Base-by-base conservation (phyloP, 352 stramenopile species). In the Globisporangium alternatum region DNA sequence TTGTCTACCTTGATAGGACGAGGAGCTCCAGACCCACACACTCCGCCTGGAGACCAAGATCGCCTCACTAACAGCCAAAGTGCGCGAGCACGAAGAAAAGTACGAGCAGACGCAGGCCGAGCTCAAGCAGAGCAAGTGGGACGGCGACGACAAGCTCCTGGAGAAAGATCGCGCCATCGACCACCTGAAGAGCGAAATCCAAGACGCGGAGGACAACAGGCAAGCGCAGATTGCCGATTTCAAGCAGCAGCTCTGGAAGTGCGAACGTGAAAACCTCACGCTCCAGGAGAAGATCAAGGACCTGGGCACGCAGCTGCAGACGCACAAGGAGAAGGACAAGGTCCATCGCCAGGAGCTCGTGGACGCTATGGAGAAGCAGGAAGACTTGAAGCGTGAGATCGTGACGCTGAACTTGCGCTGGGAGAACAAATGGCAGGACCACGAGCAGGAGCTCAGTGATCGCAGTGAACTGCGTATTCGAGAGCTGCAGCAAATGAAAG, bases 91-190 rank as follows among this genome's bases (percentile, higher is more conserved):
- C 8, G 78, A 91, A 52, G 80, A 89, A 25, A 65, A 71, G n/a
- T 63, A 59, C 2, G 81, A 91, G 56, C 70, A 66, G 10, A 55
- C 83, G 0, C 77, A 88, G 62, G 67, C 68, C 1, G 81, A 88
- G 43, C 61, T 87, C 43, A 90, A 90, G 61, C 77, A 93, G 54
- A 41, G 65, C 3, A 81, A 80, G 51, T 90, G 80, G 81, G 74
- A 91, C 55, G 66, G 65, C 3, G 79, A 90, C 47, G 85, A 91
- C 57, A 76, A 81, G 47, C 9, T 85, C 0, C 56, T 82, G 19
- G 80, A 90, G 52, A 88, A 86, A 60, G 77, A 91, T 13, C 69
- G 76, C 5, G 76, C 81, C n/a, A 56, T 91, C 0, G 81, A 91
- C 3, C 73, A 67, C 1, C 17, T 84, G 15, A 71, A 69, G 53